Base-by-base conservation (phyloP, 1,284 basidiomycete species). In the Apiotrichum veenhuisii region DNA sequence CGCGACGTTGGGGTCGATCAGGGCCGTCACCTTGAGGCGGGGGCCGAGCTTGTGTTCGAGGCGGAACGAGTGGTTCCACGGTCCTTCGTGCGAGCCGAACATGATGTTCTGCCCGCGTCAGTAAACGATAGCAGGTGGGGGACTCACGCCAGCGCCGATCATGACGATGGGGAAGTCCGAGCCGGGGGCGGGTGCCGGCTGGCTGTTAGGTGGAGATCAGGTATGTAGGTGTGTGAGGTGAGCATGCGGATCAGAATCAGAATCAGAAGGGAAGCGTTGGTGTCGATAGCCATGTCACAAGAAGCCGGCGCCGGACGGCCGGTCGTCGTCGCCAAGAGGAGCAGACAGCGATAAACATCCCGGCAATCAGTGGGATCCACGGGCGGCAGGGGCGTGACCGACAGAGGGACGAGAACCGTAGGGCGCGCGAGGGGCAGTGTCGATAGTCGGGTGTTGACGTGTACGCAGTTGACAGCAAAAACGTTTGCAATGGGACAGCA, bases 41-140 rank as follows among this genome's bases (percentile, higher is more conserved):
- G 87, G 89, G 42, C 95, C 94, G 59, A 98, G 88, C 81, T 98
- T 97, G 80, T 94, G 76, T 81, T 94, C 91, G 66, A 95, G 85
- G 72, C 92, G 89, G 85, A 94, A 91, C 50, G 91, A 94, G 77
- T 95, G 91, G 78, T 77, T 73, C 71, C 74, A 76, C 33, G 75
- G 74, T 52, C 89, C 89, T 72, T 91, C 88, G 55, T 86, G 84
- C 40, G 87, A 90, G 57, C 90, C 91, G 71, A 92, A 92, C 89
- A 93, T 92, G 79, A 93, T 91, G 77, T 93, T 93, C 52, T 77
- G 52, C 7, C 18, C 11, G 15, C 8, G 18, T 15, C 23, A 22
- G 15, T 22, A 20, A 44, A 37, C 7, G 22, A 18, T 18, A 20
- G 22, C 33, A 12, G 40, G 22, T 18, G 17, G 12, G 14, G 2